Base-by-base conservation (phyloP, 768 basidiomycete species). In the Lactarius hatsudake region DNA sequence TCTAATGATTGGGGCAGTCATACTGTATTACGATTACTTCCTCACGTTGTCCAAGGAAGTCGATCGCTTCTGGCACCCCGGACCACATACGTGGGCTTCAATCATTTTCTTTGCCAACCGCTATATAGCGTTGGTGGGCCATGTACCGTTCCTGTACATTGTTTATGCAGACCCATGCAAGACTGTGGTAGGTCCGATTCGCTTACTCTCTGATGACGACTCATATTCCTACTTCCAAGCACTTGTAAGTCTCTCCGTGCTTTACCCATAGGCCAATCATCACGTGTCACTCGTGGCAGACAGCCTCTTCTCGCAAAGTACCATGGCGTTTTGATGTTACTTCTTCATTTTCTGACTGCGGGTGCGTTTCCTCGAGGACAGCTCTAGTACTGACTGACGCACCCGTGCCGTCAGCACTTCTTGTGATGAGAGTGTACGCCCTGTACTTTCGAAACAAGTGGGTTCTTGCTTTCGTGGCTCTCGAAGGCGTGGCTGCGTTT, bases 31-130 rank as follows among this genome's bases (percentile, higher is more conserved):
- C 59, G 85, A 86, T 59, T 83, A 82, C 66, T 43, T 77, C 48
- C 73, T 84, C 45, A 86, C 85, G 0, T 68, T 86, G 5, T 57
- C 68, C 0, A 61, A 66, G 34, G 85, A 86, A 66, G 74, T 82
- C 8, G 76, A 79, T 26, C 73, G 77, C 17, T 81, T 80, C 73
- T 86, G 85, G 84, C 68, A 57, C 10, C 23, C 56, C 8, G 26
- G 61, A 20, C 20, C 42, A 10, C 36, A 70, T 67, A 69, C 63
- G 7, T 65, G 57, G 51, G 60, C 66, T 4, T 72, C 73, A 3
- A 3, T 59, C 10, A 3, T 72, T 7, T 75, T 73, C 57, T 66
- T 75, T 30, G 34, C 64, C 30, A 71, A 71, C 36, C 69, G 75
- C 17, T 75, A 75, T 55, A 12, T 65, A 7, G 64, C 72, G 9